These are phyloP conservation scores for Saussurea involucrata DNA, from an alignment of 129 eudicot genomes.

Conservation along the genomic window DNA sequence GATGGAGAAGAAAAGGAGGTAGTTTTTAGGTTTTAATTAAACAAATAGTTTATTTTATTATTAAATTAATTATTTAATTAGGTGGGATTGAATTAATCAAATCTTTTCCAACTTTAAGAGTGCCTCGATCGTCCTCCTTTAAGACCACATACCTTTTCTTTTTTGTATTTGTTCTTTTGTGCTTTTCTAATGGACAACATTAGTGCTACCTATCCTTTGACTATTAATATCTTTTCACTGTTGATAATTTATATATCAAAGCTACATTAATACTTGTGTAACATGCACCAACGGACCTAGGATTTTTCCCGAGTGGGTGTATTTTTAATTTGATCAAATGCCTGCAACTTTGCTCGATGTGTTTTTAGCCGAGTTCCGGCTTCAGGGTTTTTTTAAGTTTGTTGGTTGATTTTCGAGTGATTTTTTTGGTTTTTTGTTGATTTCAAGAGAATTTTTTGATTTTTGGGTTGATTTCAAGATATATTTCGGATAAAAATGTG, in stretches of 20 bases:
- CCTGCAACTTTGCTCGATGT: no score
- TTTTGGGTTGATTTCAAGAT: no score
- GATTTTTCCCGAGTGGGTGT: no score
- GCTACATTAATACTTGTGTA: conserved; percentile 5
- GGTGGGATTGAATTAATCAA: neutral
- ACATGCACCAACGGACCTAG: no score
- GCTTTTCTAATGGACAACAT: neutral
- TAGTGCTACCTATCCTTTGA: conserved; percentile 33
- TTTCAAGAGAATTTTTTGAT: no score
- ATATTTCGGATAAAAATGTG: no score
- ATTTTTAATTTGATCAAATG: no score
- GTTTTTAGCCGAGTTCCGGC: no score
- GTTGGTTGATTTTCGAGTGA: no score
- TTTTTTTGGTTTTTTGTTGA: no score
- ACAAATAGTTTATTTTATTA: neutral
- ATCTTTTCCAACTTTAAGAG: neutral
- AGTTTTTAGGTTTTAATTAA: neutral
- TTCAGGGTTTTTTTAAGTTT: no score
- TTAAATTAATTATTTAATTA: neutral
- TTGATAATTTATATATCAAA: conserved; percentile 4
- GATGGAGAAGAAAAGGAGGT: conserved; percentile 12
- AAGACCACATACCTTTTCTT: neutral
- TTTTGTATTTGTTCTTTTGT: neutral
- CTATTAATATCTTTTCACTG: conserved; percentile 26
- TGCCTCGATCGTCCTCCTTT: neutral